Evolutionary conservation across 176 grass and related monocot genomes (phyloP), one percentile per base, ranked within the genome.

Genomic region (Carex scoparia): DNA sequence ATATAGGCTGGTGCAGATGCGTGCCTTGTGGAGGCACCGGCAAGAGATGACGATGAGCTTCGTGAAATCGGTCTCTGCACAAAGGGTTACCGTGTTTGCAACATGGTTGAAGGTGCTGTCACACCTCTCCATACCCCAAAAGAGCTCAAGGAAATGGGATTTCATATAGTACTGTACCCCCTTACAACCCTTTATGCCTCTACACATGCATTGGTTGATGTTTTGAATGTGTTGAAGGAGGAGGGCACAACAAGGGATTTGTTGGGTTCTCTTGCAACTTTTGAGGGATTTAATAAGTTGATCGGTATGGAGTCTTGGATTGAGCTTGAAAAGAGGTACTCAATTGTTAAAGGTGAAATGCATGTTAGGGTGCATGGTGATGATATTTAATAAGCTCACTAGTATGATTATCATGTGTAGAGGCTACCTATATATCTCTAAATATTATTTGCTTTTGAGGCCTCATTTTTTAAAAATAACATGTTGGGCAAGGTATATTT

Each of bases 71-170:
- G 76, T 23, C 60, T 28, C 66, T 77, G 51, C 33, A 90, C 86
- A 0, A 69, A 38, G 19, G 86, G 86, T 7, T 90, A 85, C 49
- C 68, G 82, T 16, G 86, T 87, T 30, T 84, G 74, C 82, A 90
- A 88, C 86, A 87, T 90, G 89, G 82, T 90, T 48, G 82, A 90
- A 81, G 89, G 89, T 28, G 86, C 86, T 5, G 61, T 81, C 28
- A 90, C 89, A 28, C 89, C 89, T 49, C 74, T 90, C 5, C 89
- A 87, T 82, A 87, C 82, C 1, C 77, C 82, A 5, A 82, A 87
- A 86, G 86, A 90, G 65, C 89, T 87, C 46, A 76, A 85, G 59
- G 86, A 85, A 57, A 85, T 90, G 86, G 89, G 86, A 1, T 90
- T 90, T 49, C 89, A 85, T 75, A 79, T 90, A 53, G 76, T 90